A percentile compares a stretch with the other conserved stretches of the same genome.
These are phyloP conservation scores for Bipolaris bicolor DNA, from an alignment of 2,329 filamentous ascomycete species.

Conservation along the genomic window DNA sequence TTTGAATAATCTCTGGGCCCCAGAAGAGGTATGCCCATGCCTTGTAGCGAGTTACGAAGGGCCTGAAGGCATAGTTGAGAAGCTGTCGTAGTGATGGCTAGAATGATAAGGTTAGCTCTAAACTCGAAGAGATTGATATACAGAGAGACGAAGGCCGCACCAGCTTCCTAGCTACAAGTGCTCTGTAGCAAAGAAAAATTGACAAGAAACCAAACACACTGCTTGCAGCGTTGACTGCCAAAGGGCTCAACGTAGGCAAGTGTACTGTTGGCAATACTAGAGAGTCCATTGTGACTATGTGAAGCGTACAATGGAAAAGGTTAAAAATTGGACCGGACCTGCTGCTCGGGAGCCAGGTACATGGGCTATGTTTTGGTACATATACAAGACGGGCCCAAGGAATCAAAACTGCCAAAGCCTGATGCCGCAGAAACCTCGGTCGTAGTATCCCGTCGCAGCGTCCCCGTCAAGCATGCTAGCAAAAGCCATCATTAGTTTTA, in stretches of 20 bases:
- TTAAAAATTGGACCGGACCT: constrained; percentile 4
- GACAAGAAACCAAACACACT: constrained; percentile 21
- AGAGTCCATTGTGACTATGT: constrained; percentile 5
- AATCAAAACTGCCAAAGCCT: background rate
- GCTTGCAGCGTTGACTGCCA: constrained; percentile 16
- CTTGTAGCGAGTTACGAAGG: constrained; percentile 16
- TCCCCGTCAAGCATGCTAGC: constrained; percentile 1
- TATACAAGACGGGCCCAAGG: constrained; percentile 5
- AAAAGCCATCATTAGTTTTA: constrained; percentile 5
- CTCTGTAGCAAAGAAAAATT: constrained; percentile 18
- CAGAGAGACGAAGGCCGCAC: constrained; percentile 3
- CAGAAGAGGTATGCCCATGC: constrained; percentile 22
- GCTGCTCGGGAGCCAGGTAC: background rate
- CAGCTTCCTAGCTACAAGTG: constrained; percentile 15
- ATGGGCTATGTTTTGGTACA: constrained; percentile 5
- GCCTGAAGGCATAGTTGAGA: constrained; percentile 6
- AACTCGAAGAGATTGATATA: background rate
- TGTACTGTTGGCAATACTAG: constrained; percentile 10
- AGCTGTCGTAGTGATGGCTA: constrained; percentile 7
- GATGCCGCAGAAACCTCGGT: constrained; percentile 4
- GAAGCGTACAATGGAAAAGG: background rate
- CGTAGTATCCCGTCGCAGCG: background rate
- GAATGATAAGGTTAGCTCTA: background rate
- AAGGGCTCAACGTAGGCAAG: constrained; percentile 10
- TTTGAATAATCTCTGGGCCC: constrained; percentile 21